Conservation (phyloP, 2,329 filamentous ascomycete genomes). For the Ophiostoma australiae region DNA sequence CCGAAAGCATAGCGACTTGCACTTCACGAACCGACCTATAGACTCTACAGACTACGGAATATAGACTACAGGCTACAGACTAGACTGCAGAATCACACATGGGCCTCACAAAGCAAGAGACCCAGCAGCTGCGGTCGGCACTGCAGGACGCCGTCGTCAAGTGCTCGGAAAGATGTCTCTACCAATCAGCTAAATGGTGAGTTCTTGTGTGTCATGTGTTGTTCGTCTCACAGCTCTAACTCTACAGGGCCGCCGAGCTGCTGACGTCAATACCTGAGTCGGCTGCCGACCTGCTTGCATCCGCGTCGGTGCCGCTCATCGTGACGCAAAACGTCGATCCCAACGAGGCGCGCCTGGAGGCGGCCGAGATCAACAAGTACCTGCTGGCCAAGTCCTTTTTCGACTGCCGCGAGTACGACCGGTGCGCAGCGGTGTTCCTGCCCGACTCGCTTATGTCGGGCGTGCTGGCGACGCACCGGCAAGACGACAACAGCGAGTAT, state of each 20-base stretch:
- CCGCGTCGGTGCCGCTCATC: slow-evolving; percentile 36
- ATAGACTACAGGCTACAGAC: background rate
- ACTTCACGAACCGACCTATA: background rate
- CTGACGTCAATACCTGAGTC: slow-evolving; percentile 71
- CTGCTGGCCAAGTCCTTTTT: slow-evolving; percentile 91
- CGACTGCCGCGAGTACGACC: slow-evolving; percentile 90
- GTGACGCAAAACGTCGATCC: slow-evolving; percentile 59
- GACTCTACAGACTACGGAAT: background rate
- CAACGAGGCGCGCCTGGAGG: slow-evolving; percentile 69
- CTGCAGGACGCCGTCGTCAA: slow-evolving; percentile 82
- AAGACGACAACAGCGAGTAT: slow-evolving; percentile 29
- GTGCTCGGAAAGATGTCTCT: slow-evolving; percentile 91
- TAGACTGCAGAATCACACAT: slow-evolving; percentile 35
- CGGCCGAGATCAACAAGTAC: slow-evolving; percentile 74
- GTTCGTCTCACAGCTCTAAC: slow-evolving; percentile 44
- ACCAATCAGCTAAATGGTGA: slow-evolving; percentile 90
- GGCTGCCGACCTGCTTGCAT: slow-evolving; percentile 45
- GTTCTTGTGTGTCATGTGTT: slow-evolving; percentile 36
- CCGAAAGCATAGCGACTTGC: background rate
- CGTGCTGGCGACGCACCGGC: slow-evolving; percentile 50
- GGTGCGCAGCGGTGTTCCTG: slow-evolving; percentile 83
- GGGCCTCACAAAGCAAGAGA: slow-evolving; percentile 53
- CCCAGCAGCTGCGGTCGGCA: slow-evolving; percentile 62
- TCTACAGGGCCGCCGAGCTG: slow-evolving; percentile 71
- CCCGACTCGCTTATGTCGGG: slow-evolving; percentile 72